phyloP scores from a whole-genome alignment of 306 rosid species.

The Citrullus mucosospermus region DNA sequence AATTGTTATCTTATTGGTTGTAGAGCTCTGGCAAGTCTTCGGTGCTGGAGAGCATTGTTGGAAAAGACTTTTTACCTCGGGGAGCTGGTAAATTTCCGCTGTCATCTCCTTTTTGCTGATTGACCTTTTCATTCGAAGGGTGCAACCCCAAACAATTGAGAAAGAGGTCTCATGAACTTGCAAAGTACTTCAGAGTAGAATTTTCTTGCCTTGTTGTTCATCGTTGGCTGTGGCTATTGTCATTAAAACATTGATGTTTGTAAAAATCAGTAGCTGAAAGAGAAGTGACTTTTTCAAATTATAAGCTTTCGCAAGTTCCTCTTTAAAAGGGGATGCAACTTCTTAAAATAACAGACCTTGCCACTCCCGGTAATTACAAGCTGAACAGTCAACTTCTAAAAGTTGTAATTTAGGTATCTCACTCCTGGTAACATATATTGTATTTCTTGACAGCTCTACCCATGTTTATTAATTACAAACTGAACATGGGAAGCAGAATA shows the following conservation, averaged over 20 bases:
- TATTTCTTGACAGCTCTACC: neutral
- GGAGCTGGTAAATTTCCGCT: constrained; percentile 20
- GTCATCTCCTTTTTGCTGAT: neutral
- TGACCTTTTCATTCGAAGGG: neutral
- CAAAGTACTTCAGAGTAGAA: neutral
- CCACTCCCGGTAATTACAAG: neutral
- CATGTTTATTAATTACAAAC: neutral
- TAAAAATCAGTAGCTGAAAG: neutral
- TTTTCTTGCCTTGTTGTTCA: neutral
- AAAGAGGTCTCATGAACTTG: neutral
- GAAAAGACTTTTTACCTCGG: constrained; percentile 55
- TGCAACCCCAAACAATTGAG: neutral
- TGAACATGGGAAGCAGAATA: neutral
- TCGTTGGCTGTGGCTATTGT: neutral
- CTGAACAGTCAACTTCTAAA: neutral
- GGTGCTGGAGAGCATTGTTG: constrained; percentile 86
- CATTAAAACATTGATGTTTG: neutral
- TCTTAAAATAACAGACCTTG: neutral
- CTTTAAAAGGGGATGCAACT: neutral
- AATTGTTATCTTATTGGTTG: neutral
- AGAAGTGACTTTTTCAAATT: neutral
- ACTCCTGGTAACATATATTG: neutral
- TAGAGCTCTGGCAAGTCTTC: constrained; percentile 99
- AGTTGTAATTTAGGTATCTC: neutral
- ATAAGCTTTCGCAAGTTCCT: neutral